Conservation (phyloP, 345 rosid genomes). For the Lepidium africanum region DNA sequence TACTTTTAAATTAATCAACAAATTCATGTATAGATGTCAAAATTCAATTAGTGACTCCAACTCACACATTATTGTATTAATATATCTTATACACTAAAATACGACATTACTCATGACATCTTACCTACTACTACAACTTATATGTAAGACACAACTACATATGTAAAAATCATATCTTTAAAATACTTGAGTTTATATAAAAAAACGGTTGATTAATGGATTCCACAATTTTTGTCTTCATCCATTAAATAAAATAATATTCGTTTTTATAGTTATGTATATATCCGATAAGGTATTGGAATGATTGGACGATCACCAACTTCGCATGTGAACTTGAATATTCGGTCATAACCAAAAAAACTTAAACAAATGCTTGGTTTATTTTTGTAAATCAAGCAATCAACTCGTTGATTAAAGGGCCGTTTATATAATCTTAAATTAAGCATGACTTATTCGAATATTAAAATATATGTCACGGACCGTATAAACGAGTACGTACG, state of each 20-base stretch:
- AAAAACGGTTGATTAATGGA: background rate
- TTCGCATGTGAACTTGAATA: background rate
- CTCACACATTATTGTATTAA: background rate
- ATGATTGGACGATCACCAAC: background rate
- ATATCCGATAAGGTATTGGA: background rate
- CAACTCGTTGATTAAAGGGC: background rate
- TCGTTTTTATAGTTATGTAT: background rate
- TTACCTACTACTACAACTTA: slow-evolving; percentile 8
- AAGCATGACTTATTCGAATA: background rate
- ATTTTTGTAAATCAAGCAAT: slow-evolving; percentile 6
- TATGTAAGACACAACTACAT: background rate
- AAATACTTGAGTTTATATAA: background rate
- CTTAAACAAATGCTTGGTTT: background rate
- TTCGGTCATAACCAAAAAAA: background rate
- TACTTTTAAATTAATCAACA: background rate
- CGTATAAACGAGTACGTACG: slow-evolving; percentile 4
- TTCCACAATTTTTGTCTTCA: background rate
- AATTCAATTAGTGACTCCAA: slow-evolving; percentile 3
- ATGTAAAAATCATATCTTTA: background rate
- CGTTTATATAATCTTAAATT: background rate
- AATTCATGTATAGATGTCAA: slow-evolving; percentile 9
- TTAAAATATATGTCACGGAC: slow-evolving; percentile 6
- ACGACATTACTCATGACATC: slow-evolving; percentile 12
- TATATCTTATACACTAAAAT: slow-evolving; percentile 3
- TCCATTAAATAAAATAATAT: background rate